Percentiles rank a stretch among this genome's conserved stretches.
phyloP scores from a whole-genome alignment of 2,329 filamentous ascomycete species.

The Alternaria ventricosa region DNA sequence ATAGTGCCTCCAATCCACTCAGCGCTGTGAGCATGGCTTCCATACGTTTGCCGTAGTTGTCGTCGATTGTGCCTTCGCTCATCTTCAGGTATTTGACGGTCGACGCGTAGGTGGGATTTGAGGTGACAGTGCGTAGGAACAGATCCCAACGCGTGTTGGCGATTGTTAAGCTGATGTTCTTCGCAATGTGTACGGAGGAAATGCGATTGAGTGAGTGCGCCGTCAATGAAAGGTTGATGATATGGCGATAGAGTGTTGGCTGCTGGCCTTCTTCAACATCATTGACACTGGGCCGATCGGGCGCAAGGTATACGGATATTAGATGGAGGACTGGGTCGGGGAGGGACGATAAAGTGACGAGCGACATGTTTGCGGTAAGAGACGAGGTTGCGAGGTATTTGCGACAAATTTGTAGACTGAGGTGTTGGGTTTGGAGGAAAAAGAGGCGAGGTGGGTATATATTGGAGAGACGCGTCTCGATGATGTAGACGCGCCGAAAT shows the following conservation, averaged over 20 bases:
- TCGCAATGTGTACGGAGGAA: constrained; percentile 9
- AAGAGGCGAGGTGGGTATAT: background rate
- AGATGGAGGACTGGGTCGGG: constrained; percentile 11
- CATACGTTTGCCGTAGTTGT: background rate
- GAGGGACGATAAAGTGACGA: background rate
- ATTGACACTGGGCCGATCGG: constrained; percentile 8
- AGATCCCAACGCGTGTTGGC: constrained; percentile 3
- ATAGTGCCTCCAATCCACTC: background rate
- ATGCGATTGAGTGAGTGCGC: constrained; percentile 9
- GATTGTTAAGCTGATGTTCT: constrained; percentile 5
- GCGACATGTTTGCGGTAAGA: background rate
- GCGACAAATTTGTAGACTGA: background rate
- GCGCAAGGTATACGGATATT: constrained; percentile 8
- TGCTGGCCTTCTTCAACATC: constrained; percentile 6
- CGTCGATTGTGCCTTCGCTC: background rate
- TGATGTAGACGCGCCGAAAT: constrained; percentile 15
- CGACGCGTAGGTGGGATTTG: constrained; percentile 7
- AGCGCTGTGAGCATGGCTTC: constrained; percentile 3
- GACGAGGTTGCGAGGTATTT: background rate
- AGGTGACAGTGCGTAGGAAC: constrained; percentile 1
- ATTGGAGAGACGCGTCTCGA: constrained; percentile 10
- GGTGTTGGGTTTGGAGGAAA: background rate
- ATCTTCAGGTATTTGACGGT: constrained; percentile 9
- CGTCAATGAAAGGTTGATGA: constrained; percentile 8
- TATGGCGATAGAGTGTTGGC: constrained; percentile 8